These are phyloP conservation scores for Drosera spatulata DNA, from an alignment of 179 eudicot species.

Conservation along the genomic window DNA sequence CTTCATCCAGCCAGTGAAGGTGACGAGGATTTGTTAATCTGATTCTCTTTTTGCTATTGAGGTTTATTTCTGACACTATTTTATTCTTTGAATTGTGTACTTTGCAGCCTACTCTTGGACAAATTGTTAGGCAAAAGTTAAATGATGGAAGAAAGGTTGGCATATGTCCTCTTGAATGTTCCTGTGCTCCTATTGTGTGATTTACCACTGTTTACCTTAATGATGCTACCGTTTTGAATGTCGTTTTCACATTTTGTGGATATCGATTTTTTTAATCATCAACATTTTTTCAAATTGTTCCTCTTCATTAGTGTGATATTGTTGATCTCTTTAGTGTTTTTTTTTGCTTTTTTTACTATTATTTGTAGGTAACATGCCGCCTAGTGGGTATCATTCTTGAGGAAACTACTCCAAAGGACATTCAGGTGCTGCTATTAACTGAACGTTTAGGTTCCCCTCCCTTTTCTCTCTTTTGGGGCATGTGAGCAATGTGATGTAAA, in stretches of 20 bases:
- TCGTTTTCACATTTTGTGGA: no score
- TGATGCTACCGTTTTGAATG: no score
- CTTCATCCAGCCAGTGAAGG: slow-evolving; percentile 82
- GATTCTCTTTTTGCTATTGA: not conserved
- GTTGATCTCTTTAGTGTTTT: no score
- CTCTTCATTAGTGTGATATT: no score
- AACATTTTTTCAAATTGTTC: no score
- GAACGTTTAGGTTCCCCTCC: not conserved
- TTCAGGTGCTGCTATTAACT: slow-evolving; percentile 35
- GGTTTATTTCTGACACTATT: no score
- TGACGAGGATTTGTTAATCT: slow-evolving; percentile 4
- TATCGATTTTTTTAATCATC: no score
- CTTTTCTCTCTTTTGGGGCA: not conserved
- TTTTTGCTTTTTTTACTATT: no score
- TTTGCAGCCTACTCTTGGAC: slow-evolving; percentile 77
- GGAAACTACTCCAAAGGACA: slow-evolving; percentile 69
- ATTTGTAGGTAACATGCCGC: slow-evolving; percentile 60
- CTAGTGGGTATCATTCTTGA: slow-evolving; percentile 69
- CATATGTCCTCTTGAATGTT: not conserved
- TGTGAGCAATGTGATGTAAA: not conserved
- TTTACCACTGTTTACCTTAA: no score
- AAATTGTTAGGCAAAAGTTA: slow-evolving; percentile 76
- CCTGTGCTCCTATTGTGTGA: not conserved
- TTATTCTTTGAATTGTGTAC: no score
- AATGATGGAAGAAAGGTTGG: slow-evolving; percentile 93